phyloP scores from a whole-genome alignment of 2,329 filamentous ascomycete species.

The Colletotrichum graminicola region DNA sequence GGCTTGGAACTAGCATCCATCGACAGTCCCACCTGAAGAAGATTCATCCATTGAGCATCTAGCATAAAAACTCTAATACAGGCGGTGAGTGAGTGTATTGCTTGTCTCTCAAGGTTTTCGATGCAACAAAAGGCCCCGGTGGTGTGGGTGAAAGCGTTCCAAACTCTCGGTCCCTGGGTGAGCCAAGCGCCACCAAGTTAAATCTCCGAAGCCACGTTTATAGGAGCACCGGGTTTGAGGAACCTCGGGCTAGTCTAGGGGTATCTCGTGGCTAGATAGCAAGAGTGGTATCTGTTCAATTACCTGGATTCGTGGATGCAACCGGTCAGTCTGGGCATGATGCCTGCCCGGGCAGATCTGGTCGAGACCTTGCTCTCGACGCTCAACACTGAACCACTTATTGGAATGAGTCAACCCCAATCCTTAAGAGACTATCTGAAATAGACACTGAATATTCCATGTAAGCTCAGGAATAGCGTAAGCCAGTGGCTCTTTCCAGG shows the following conservation, averaged over 20 bases:
- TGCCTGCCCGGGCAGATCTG: background rate
- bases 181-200: slow-evolving; percentile 33
- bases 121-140: background rate
- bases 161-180: slow-evolving; percentile 8
- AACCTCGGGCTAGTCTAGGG: background rate
- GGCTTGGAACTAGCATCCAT: slow-evolving; percentile 12
- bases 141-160: slow-evolving; percentile 2
- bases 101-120: background rate
- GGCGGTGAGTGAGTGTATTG: background rate
- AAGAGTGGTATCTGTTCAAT: background rate
- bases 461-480: background rate
- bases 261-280: background rate
- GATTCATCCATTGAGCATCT: background rate
- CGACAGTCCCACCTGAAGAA: slow-evolving; percentile 6
- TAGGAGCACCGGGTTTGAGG: background rate
- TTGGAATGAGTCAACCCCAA: slow-evolving; percentile 18
- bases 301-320: background rate
- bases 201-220: slow-evolving; percentile 30
- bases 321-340: background rate
- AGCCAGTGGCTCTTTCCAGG: background rate
- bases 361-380: background rate
- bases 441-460: background rate
- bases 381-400: slow-evolving; percentile 2
- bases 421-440: background rate
- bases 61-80: background rate